Evolutionary conservation across 805 yeast genomes (phyloP).

Genomic region (Starmerella stellata): DNA sequence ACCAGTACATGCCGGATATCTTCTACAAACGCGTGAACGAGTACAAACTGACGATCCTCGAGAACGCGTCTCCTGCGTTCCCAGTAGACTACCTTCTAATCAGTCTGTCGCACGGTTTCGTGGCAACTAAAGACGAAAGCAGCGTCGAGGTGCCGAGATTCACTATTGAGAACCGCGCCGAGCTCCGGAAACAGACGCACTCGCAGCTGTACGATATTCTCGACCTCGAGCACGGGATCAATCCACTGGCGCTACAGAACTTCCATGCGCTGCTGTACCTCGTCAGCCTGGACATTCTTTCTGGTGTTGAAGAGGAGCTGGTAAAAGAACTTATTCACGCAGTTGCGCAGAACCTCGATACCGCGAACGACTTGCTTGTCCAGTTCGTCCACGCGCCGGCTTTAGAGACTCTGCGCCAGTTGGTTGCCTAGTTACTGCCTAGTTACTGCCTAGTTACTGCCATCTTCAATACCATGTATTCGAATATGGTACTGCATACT

Average conservation of each 20-base stretch:
- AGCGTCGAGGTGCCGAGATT: conserved; percentile 27
- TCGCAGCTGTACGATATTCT: conserved; percentile 36
- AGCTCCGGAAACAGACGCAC: conserved; percentile 60
- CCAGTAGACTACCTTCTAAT: conserved; percentile 84
- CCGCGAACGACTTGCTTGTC: neutral
- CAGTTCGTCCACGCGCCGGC: neutral
- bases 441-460: neutral
- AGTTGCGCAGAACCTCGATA: too few relatives aligned
- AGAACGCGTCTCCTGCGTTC: conserved; percentile 75
- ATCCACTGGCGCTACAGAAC: conserved; percentile 30
- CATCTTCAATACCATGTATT: too few relatives aligned
- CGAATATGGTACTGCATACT: too few relatives aligned
- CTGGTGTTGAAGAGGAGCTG: neutral
- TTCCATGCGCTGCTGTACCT: conserved; percentile 60
- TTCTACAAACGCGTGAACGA: conserved; percentile 72
- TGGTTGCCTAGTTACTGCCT: neutral
- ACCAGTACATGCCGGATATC: conserved; percentile 85
- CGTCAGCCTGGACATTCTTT: conserved; percentile 36
- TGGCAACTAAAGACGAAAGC: conserved; percentile 21
- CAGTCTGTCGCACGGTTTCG: conserved; percentile 80
- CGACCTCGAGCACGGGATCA: conserved; percentile 19
- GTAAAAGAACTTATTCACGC: neutral
- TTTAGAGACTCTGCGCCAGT: neutral
- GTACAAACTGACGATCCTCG: conserved; percentile 72
- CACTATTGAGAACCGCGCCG: conserved; percentile 62